These are phyloP conservation scores for Chaetothyriales sp. DNA, from an alignment of 2,329 filamentous ascomycete species.

Conservation along the genomic window DNA sequence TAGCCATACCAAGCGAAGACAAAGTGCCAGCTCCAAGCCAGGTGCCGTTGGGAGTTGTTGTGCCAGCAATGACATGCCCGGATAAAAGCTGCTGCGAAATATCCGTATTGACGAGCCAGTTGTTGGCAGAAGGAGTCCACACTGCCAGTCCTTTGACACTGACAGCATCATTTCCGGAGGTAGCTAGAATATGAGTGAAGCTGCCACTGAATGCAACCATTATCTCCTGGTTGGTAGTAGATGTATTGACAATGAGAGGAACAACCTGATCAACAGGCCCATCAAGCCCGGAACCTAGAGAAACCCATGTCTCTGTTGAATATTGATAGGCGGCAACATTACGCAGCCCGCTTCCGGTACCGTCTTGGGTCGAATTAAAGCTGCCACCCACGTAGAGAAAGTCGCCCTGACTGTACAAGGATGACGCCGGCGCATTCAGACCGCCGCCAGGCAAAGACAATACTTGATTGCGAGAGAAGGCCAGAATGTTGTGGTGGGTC, in stretches of 20 bases:
- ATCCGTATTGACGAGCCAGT: constrained; percentile 69
- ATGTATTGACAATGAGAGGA: constrained; percentile 64
- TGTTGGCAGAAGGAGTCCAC: constrained; percentile 72
- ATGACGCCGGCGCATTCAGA: constrained; percentile 62
- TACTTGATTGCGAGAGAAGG: constrained; percentile 49
- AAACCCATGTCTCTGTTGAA: constrained; percentile 51
- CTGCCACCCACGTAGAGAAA: constrained; percentile 67
- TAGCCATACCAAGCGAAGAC: constrained; percentile 55
- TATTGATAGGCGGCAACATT: constrained; percentile 66
- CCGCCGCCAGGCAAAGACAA: constrained; percentile 53
- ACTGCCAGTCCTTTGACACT: constrained; percentile 64
- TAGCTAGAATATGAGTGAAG: constrained; percentile 59
- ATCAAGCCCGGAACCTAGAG: constrained; percentile 74
- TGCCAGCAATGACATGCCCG: constrained; percentile 57
- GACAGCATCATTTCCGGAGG: constrained; percentile 46
- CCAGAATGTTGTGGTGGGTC: constrained; percentile 59
- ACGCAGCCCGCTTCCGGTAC: constrained; percentile 38
- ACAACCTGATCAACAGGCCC: constrained; percentile 62
- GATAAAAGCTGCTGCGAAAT: constrained; percentile 49
- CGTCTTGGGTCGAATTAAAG: constrained; percentile 56
- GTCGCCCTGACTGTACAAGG: constrained; percentile 52
- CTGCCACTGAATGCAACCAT: constrained; percentile 67
- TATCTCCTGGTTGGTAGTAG: constrained; percentile 49
- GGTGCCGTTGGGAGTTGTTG: constrained; percentile 44
- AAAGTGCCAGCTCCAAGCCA: constrained; percentile 72